Percentiles rank a stretch among this genome's conserved stretches.
Evolutionary conservation across 176 grass and related monocot genomes (phyloP).

Genomic region (Zea mays): Zm-B73-REFERENCE-NAM-5.0 NC_050103.1:112613001-112613500

Average conservation of each 20-base stretch:
- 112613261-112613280: background rate
- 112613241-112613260: background rate
- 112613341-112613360: background rate
- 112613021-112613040: constrained; percentile 22
- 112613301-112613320: background rate
- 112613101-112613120: constrained; percentile 32
- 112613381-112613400: background rate
- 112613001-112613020: constrained; percentile 16
- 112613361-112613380: background rate
- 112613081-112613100: constrained; percentile 46
- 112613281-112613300: background rate
- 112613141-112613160: constrained; percentile 40
- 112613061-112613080: constrained; percentile 53
- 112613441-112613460: background rate
- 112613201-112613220: constrained; percentile 38
- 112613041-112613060: constrained; percentile 27
- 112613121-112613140: background rate
- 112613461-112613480: constrained; percentile 4
- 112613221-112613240: constrained; percentile 37
- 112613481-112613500: constrained; percentile 6
- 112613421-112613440: background rate
- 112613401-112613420: background rate
- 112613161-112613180: constrained; percentile 39
- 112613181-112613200: constrained; percentile 20
- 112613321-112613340: background rate